Base-by-base conservation (phyloP, 1,284 basidiomycete genomes). In the Tylopilus sp. region DNA sequence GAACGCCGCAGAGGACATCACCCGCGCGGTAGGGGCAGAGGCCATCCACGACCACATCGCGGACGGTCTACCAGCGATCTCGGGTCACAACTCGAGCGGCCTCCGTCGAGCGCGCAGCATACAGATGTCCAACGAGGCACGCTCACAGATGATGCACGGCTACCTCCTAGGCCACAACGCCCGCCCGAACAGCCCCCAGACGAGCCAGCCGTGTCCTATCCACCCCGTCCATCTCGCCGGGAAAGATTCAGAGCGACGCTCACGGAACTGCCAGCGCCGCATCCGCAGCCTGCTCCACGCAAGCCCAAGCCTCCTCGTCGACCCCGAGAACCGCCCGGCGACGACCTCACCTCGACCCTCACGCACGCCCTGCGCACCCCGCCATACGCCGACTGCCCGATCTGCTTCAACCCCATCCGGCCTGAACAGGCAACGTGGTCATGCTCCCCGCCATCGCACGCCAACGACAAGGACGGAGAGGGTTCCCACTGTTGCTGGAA, bases 401-500 rank as follows among this genome's bases (percentile, higher is more conserved):
- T 93, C 54, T 93, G 90, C 61, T 90, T 90, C 65, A 78, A 76
- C 37, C 53, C 84, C 0, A 82, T 93, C 21, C 78, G 82, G 37
- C 85, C 89, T 2, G 77, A 77, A 1, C 79, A 92, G 44, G 75
- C 82, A 2, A 86, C 82, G 0, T 90, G 89, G 81, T 89, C 86
- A 0, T 92, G 91, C 63, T 82, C 84, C 5, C 84, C 85, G 1
- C 73, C 41, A 2, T 12, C 15, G 10, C 6, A 29, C 25, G 9
- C 28, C 41, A 30, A 37, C 15, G 29, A 49, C 37, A 53, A 60
- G 46, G 52, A 52, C 26, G 31, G 15, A 2, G 57, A 63, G 8
- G 53, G 44, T 6, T 29, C 49, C 5, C 81, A 84, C 50, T 89
- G 82, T 58, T 93, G 91, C 59, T 92, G 86, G 82, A 86, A 79